phyloP scores from a whole-genome alignment of 1,284 basidiomycete species.

The Rhizopogon parksii region DNA sequence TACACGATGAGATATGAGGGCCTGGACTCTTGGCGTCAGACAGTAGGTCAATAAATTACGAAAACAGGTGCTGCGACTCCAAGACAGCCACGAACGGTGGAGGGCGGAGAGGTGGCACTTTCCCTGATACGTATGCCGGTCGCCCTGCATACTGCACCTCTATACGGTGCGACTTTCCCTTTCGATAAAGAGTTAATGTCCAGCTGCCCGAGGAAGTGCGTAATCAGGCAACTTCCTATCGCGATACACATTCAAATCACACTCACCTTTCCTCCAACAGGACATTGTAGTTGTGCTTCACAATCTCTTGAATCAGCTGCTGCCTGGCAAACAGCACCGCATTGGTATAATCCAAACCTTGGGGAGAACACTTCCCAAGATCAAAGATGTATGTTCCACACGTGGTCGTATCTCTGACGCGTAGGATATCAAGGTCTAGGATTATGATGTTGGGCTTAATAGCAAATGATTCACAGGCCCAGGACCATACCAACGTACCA shows the following conservation, averaged over 20 bases:
- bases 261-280: conserved; percentile 62
- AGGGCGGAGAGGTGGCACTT: conserved; percentile 35
- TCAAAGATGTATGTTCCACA: conserved; percentile 61
- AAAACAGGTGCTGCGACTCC: conserved; percentile 25
- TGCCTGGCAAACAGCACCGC: conserved; percentile 58
- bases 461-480: conserved; percentile 1
- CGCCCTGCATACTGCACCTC: conserved; percentile 64
- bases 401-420: conserved; percentile 44
- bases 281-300: conserved; percentile 53
- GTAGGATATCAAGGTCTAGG: conserved; percentile 54
- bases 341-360: conserved; percentile 35
- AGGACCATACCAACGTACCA: conserved; percentile 31
- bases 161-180: conserved; percentile 52
- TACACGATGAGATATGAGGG: conserved; percentile 17
- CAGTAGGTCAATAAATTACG: conserved; percentile 27
- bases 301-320: conserved; percentile 51
- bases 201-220: conserved; percentile 40
- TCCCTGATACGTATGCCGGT: conserved; percentile 49
- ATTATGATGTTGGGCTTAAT: not conserved
- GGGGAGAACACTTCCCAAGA: conserved; percentile 37
- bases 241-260: conserved; percentile 8
- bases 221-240: conserved; percentile 8
- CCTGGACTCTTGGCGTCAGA: conserved; percentile 8
- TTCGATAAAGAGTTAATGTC: conserved; percentile 58
- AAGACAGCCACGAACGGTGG: conserved; percentile 67